Percentiles rank a stretch among this genome's conserved stretches.
phyloP scores from a whole-genome alignment of 148 eudicot genomes.

The Fagopyrum tataricum region DNA sequence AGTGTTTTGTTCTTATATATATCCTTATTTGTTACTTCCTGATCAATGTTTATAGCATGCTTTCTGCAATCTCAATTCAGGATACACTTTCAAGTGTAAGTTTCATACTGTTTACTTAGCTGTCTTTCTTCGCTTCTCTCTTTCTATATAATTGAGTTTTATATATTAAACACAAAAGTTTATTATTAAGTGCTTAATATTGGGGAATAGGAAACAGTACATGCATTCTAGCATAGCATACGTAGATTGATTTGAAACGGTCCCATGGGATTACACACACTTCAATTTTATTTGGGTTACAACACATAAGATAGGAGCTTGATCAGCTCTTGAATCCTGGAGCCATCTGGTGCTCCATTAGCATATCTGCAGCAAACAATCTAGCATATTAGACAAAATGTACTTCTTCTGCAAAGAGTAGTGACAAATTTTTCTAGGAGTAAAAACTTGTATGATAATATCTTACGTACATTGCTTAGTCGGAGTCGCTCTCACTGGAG shows the following conservation, averaged over 20 bases:
- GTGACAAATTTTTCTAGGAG: too few relatives aligned
- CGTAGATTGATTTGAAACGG: not conserved
- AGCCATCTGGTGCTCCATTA: not conserved
- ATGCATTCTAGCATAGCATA: not conserved
- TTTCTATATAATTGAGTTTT: not conserved
- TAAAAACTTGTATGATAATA: not conserved
- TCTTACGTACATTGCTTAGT: not conserved
- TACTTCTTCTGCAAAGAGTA: too few relatives aligned
- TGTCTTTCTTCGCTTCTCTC: not conserved
- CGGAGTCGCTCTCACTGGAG: constrained; percentile 11
- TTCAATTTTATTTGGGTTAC: not conserved
- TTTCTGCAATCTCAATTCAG: too few relatives aligned
- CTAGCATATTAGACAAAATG: too few relatives aligned
- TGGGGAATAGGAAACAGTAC: constrained; percentile 6
- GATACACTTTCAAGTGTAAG: too few relatives aligned
- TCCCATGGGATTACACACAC: not conserved
- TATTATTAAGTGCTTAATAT: constrained; percentile 6
- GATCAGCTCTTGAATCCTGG: constrained; percentile 2
- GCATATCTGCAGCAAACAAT: not conserved
- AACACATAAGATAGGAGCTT: constrained; percentile 1
- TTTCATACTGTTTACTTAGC: too few relatives aligned
- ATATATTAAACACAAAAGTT: not conserved
- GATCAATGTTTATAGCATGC: too few relatives aligned
- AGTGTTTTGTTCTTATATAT: too few relatives aligned
- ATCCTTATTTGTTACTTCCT: too few relatives aligned